Conservation (phyloP, 2,329 filamentous ascomycete species). For the Fusarium ramigenum region DNA sequence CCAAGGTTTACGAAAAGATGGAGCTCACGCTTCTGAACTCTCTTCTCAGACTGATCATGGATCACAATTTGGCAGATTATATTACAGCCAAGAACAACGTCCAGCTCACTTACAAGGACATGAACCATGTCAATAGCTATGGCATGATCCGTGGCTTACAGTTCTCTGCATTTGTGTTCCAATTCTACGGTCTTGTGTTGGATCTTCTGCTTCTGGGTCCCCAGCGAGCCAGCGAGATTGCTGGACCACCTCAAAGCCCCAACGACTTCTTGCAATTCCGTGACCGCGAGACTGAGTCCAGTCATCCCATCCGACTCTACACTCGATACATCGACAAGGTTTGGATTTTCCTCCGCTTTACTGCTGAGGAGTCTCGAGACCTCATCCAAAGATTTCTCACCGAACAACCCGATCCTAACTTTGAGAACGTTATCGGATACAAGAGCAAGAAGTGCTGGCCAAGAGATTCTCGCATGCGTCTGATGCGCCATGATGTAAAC, state of each 20-base stretch:
- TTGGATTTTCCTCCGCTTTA: conserved; percentile 96
- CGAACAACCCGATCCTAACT: conserved; percentile 97
- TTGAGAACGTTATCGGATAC: conserved; percentile 98
- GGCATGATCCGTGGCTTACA: conserved; percentile 98
- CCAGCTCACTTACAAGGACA: conserved; percentile 98
- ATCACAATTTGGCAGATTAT: conserved; percentile 98
- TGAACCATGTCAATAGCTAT: conserved; percentile 99
- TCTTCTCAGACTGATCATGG: conserved; percentile 94
- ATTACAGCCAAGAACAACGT: conserved; percentile 99
- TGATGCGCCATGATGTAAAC: conserved; percentile 99
- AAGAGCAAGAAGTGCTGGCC: conserved; percentile 99
- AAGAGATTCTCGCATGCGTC: conserved; percentile 93
- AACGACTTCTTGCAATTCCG: conserved; percentile 99
- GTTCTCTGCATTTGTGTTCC: conserved; percentile 98
- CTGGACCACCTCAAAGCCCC: conserved; percentile 89
- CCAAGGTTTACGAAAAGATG: conserved; percentile 99
- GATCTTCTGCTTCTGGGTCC: conserved; percentile 91
- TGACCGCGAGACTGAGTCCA: conserved; percentile 89
- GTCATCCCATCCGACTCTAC: conserved; percentile 97
- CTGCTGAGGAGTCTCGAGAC: conserved; percentile 92
- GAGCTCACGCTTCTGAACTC: conserved; percentile 96
- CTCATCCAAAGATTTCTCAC: conserved; percentile 97
- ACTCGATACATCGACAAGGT: conserved; percentile 98
- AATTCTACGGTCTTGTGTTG: conserved; percentile 96
- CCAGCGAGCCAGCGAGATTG: conserved; percentile 97